Base-by-base conservation (phyloP, 1,139 yeast species). In the Waltiozyma sp. region DNA sequence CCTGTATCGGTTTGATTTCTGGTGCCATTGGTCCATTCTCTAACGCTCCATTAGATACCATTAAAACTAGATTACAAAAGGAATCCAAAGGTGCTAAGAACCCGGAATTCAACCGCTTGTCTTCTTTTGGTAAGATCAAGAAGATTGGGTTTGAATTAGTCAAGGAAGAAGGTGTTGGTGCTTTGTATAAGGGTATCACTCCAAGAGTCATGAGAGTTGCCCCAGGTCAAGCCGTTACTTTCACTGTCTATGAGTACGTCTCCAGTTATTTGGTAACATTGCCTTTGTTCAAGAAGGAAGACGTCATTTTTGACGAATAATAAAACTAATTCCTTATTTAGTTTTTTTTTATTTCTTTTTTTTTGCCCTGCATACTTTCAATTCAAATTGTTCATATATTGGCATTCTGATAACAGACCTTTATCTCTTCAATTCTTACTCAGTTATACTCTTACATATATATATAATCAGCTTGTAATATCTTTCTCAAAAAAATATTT, bases 151-250 rank as follows among this genome's bases (percentile, higher is more conserved):
- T 70, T 44, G 91, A 81, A 59, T 75, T 91, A 63, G 69, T 89
- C 54, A 81, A 79, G 61, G 95, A 87, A 68, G 96, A 89, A 65
- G 98, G 96, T 53, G 66, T 80, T 51, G 72, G 73, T 48, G 95
- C 96, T 18, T 75, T 88, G 56, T 89, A 91, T 70, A 86, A 89
- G 66, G 98, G 98, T 69, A 91, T 91, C 61, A 88, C 96, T 37
- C 98, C 98, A 56, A 83, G 98, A 72, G 91, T 91, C 56, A 88
- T 91, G 95, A 83, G 98, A 69, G 98, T 91, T 45, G 98, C 98
- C 16, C 97, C 98, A 21, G 98, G 98, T 49, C 98, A 91, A 68
- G 96, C 97, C 45, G 97, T 91, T 45, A 93, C 96, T 18, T 91
- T 91, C 68, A 91, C 97, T 8, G 95, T 91, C 40, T 91, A 91